Conservation (phyloP, 257 asterid genomes). For the Solanum virginianum region DNA sequence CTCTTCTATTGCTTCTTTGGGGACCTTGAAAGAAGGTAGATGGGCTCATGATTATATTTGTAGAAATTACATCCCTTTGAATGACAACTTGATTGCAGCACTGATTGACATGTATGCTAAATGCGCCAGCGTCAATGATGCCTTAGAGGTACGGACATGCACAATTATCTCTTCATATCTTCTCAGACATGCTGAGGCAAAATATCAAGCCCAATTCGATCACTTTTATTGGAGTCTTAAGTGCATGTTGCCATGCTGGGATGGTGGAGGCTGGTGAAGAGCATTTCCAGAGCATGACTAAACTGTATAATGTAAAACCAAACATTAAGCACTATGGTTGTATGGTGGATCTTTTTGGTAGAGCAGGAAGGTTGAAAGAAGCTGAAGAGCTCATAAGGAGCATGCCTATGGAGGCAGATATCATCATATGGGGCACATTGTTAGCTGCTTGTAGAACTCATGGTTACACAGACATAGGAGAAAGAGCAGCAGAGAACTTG, state of each 20-base stretch:
- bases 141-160: slow-evolving; percentile 66
- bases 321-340: slow-evolving; percentile 85
- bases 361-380: slow-evolving; percentile 68
- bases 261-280: slow-evolving; percentile 60
- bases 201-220: slow-evolving; percentile 41
- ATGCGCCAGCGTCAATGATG: slow-evolving; percentile 58
- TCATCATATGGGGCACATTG: slow-evolving; percentile 67
- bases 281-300: slow-evolving; percentile 61
- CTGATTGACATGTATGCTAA: slow-evolving; percentile 92
- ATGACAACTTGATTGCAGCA: slow-evolving; percentile 68
- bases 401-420: slow-evolving; percentile 91
- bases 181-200: slow-evolving; percentile 46
- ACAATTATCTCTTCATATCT: slow-evolving; percentile 41
- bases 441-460: slow-evolving; percentile 68
- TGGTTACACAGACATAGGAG: slow-evolving; percentile 59
- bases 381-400: slow-evolving; percentile 52
- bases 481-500: slow-evolving; percentile 58
- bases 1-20: slow-evolving; percentile 63
- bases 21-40: slow-evolving; percentile 61
- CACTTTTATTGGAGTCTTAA: slow-evolving; percentile 72
- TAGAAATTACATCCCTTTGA: slow-evolving; percentile 39
- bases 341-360: slow-evolving; percentile 81
- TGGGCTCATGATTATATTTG: slow-evolving; percentile 57
- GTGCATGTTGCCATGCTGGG: slow-evolving; percentile 95
- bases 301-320: slow-evolving; percentile 41